Evolutionary conservation across 116 monocot species (phyloP), one percentile per base, ranked within the genome.

Genomic region (Papilionanthe hybrid): DNA sequence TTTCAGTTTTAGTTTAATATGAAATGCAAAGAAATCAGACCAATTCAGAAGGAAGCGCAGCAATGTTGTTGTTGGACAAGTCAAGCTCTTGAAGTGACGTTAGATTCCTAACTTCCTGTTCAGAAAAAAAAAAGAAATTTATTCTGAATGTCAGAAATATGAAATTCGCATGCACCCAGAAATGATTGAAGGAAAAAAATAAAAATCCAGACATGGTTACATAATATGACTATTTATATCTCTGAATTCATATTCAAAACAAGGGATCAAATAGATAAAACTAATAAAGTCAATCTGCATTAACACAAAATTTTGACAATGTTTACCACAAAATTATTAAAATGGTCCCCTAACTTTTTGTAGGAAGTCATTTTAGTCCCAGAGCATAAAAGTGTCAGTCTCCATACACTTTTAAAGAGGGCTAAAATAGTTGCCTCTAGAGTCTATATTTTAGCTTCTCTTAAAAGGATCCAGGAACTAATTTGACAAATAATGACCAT

Each of bases 11-110:
- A 73, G 20, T 20, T 72, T 18, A 45, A 73, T 2, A 44, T 22
- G 23, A 44, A 48, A 27, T 25, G 42, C 48, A 28, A 83, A 37
- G 65, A 43, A 73, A 50, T 1, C 83, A 84, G 7, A 96, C 96
- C 92, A 96, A 84, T 81, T 93, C 90, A 29, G 89, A 80, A 74
- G 96, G 96, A 88, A 96, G 96, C 22, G 83, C 65, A 43, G 92
- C 25, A 77, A 96, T 92, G 82, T 89, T 86, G 86, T 96, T 96
- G 80, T 92, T 89, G 48, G 92, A 86, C 48, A 96, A 79, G 81
- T 88, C 85, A 83, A 96, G 92, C 78, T 96, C 94, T 1, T 80
- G 78, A 72, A 96, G 90, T 81, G 84, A 90, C 68, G 88, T 86
- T 67, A 96, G 78, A 49, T 85, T 78, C 77, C 84, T 94, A 82